Conservation (phyloP, 352 stramenopile genomes). For the Phytopythium vexans region DNA sequence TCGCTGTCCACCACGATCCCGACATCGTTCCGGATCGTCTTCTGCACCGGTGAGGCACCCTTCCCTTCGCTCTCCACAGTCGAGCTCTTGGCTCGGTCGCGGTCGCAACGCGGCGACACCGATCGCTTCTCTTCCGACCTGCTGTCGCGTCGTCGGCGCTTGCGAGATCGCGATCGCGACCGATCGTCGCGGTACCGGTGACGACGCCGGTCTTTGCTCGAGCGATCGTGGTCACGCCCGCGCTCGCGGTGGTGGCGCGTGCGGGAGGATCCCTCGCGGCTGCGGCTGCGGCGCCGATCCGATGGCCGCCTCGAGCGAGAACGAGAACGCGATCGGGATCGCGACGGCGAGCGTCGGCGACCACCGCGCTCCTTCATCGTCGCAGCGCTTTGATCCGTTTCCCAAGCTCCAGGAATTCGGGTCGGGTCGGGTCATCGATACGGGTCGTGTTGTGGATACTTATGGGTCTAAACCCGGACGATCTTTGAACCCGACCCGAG, state of each 20-base stretch:
- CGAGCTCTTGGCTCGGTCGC: background rate
- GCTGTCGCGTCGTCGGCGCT: conserved; percentile 1
- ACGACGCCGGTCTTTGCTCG: background rate
- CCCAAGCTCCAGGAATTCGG: too few species aligned
- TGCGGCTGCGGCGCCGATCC: conserved; percentile 1
- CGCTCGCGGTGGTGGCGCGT: background rate
- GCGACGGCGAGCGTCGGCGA: background rate
- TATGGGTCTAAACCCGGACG: too few species aligned
- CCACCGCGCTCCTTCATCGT: too few species aligned
- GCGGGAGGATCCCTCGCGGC: background rate
- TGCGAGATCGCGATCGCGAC: background rate
- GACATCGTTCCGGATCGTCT: too few species aligned
- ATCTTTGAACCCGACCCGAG: too few species aligned
- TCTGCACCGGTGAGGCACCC: too few species aligned
- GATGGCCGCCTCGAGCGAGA: background rate
- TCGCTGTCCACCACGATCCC: too few species aligned
- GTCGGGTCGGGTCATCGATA: too few species aligned
- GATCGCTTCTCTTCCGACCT: conserved; percentile 1
- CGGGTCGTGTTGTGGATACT: too few species aligned
- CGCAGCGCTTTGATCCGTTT: too few species aligned
- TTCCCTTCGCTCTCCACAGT: background rate
- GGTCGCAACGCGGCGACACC: background rate
- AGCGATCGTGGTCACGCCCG: background rate
- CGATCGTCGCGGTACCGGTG: background rate
- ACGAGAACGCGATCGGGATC: background rate